Conservation (phyloP, 1,139 yeast species). For the Candida albicans region DNA sequence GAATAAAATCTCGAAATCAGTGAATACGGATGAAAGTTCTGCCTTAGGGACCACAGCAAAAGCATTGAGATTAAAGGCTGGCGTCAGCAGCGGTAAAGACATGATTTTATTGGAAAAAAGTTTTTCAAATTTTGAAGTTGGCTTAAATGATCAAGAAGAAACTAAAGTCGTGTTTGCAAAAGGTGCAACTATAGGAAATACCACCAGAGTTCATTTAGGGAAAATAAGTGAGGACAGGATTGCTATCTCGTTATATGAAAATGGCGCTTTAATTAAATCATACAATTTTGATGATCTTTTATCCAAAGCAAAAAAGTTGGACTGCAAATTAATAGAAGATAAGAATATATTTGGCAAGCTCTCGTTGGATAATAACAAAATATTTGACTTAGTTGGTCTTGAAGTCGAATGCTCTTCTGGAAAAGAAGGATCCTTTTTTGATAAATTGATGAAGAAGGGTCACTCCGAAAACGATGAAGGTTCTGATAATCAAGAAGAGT, state of each 20-base stretch:
- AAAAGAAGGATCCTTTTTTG: conserved; percentile 15
- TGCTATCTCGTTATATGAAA: conserved; percentile 53
- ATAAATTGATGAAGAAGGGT: conserved; percentile 12
- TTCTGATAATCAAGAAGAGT: conserved; percentile 15
- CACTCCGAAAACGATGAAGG: conserved; percentile 11
- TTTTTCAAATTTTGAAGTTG: conserved; percentile 40
- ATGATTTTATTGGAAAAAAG: conserved; percentile 59
- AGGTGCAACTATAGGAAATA: conserved; percentile 36
- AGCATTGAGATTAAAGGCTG: conserved; percentile 57
- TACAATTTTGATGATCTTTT: conserved; percentile 30
- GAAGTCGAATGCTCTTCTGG: conserved; percentile 39
- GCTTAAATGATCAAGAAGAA: conserved; percentile 33
- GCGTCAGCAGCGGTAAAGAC: conserved; percentile 59
- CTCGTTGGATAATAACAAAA: conserved; percentile 47
- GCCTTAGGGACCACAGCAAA: conserved; percentile 85
- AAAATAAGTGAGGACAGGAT: conserved; percentile 23
- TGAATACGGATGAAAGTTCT: conserved; percentile 94
- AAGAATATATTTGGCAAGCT: conserved; percentile 44
- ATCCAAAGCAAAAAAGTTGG: conserved; percentile 43
- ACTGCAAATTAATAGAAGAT: conserved; percentile 39
- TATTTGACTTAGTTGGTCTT: conserved; percentile 45
- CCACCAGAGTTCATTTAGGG: conserved; percentile 34
- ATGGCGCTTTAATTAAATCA: conserved; percentile 48
- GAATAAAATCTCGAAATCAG: conserved; percentile 73
- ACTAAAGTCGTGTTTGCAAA: conserved; percentile 37